A percentile compares a stretch with the other conserved stretches of the same genome.
Evolutionary conservation across 768 basidiomycete genomes (phyloP).

Genomic region (Antrodiella citrinella): DNA sequence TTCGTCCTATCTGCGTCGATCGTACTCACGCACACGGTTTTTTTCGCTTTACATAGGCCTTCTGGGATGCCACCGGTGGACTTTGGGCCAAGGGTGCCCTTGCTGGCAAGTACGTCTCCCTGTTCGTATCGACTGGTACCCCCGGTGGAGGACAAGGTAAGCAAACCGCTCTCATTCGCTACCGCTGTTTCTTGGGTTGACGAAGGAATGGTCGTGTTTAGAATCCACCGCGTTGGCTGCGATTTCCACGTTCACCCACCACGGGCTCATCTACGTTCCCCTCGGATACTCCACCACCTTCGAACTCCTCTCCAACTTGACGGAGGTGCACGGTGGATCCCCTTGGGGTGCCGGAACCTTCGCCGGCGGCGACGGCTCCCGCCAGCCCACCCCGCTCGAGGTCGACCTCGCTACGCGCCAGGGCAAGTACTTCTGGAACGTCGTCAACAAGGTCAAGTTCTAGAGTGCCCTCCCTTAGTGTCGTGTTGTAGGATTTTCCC

Average conservation of each 20-base stretch:
- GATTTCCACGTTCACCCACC: constrained; percentile 44
- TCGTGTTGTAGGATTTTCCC: too few relatives aligned
- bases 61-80: constrained; percentile 71
- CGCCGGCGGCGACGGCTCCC: constrained; percentile 45
- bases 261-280: constrained; percentile 46
- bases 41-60: constrained; percentile 31
- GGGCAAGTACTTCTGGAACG: constrained; percentile 10
- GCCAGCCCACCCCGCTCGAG: constrained; percentile 27
- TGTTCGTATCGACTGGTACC: constrained; percentile 68
- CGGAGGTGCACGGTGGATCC: constrained; percentile 47
- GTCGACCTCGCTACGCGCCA: constrained; percentile 7
- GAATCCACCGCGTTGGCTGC: constrained; percentile 29
- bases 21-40: background rate
- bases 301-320: constrained; percentile 30
- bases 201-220: background rate
- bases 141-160: constrained; percentile 75
- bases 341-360: constrained; percentile 79
- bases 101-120: constrained; percentile 65
- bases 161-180: background rate
- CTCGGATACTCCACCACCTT: constrained; percentile 40
- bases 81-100: constrained; percentile 56
- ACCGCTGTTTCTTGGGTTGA: background rate
- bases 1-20: background rate
- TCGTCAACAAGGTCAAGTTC: constrained; percentile 11
- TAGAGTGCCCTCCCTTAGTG: too few relatives aligned